Evolutionary conservation across 805 yeast species (phyloP).

Genomic region (Candida koratica): DNA sequence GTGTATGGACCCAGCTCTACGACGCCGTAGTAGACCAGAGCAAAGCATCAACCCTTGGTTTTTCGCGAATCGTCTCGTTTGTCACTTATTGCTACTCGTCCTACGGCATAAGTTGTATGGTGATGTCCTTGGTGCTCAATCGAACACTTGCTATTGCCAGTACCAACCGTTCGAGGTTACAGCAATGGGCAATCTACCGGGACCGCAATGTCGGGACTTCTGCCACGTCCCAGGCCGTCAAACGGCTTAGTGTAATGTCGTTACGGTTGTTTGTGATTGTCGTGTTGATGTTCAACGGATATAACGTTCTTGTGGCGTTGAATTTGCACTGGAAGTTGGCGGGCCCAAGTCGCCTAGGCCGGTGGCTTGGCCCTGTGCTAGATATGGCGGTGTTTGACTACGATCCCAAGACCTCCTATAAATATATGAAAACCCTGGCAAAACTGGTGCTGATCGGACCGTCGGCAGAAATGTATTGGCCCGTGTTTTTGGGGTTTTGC

Average conservation of each 20-base stretch:
- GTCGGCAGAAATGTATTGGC: slow-evolving; percentile 52
- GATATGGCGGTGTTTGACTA: slow-evolving; percentile 21
- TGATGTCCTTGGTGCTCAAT: slow-evolving; percentile 37
- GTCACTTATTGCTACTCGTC: slow-evolving; percentile 32
- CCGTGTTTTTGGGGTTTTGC: slow-evolving; percentile 54
- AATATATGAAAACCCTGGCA: slow-evolving; percentile 29
- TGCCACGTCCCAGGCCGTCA: slow-evolving; percentile 18
- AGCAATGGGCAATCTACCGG: slow-evolving; percentile 18
- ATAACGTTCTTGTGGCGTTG: slow-evolving; percentile 30
- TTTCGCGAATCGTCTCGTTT: slow-evolving; percentile 10
- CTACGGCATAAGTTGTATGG: slow-evolving; percentile 36
- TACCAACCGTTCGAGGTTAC: slow-evolving; percentile 24
- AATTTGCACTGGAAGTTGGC: slow-evolving; percentile 22
- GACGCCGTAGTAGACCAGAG: slow-evolving; percentile 11
- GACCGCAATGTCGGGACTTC: slow-evolving; percentile 10
- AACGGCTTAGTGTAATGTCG: slow-evolving; percentile 19
- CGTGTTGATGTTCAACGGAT: slow-evolving; percentile 23
- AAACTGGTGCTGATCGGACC: slow-evolving; percentile 43
- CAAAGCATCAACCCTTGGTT: slow-evolving; percentile 1
- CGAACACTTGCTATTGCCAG: slow-evolving; percentile 38
- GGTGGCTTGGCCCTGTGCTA: slow-evolving; percentile 15
- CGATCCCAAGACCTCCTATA: slow-evolving; percentile 17
- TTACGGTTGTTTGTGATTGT: slow-evolving; percentile 28
- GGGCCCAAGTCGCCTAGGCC: slow-evolving; percentile 15
- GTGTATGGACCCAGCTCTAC: slow-evolving; percentile 2